phyloP scores from a whole-genome alignment of 495 filamentous ascomycete genomes.

The Schizothecium vesticola region DNA sequence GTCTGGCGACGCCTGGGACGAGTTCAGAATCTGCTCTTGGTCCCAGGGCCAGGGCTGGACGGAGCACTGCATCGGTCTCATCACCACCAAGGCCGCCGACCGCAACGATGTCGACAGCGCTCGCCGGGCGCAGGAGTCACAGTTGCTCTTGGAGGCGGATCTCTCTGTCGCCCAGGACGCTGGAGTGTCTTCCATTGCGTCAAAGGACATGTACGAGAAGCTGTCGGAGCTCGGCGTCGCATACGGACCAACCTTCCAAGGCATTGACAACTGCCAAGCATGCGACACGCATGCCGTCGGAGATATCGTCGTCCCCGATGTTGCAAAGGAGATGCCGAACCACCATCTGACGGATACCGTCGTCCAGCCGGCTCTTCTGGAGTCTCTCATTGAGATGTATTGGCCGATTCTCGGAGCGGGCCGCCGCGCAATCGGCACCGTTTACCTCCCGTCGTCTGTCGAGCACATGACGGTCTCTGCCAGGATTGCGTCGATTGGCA shows the following conservation, averaged over 20 bases:
- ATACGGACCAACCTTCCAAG: slow-evolving; percentile 43
- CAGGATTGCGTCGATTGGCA: slow-evolving; percentile 22
- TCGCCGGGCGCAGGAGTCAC: slow-evolving; percentile 24
- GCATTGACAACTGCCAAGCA: slow-evolving; percentile 38
- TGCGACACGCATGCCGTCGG: slow-evolving; percentile 36
- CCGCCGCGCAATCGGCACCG: slow-evolving; percentile 28
- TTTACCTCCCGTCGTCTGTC: slow-evolving; percentile 41
- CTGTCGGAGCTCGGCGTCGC: slow-evolving; percentile 37
- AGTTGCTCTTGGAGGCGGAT: slow-evolving; percentile 24
- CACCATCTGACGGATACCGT: slow-evolving; percentile 39
- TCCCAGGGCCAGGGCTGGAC: slow-evolving; percentile 40
- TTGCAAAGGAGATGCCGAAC: slow-evolving; percentile 48
- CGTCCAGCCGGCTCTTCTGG: slow-evolving; percentile 50
- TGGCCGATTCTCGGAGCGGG: slow-evolving; percentile 37
- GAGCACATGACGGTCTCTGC: slow-evolving; percentile 33
- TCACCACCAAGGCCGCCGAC: slow-evolving; percentile 30
- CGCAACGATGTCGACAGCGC: slow-evolving; percentile 34
- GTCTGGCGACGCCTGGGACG: slow-evolving; percentile 36
- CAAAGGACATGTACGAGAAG: slow-evolving; percentile 33
- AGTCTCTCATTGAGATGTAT: slow-evolving; percentile 45
- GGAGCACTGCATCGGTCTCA: slow-evolving; percentile 43
- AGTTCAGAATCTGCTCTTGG: slow-evolving; percentile 45
- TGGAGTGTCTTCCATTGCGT: slow-evolving; percentile 20
- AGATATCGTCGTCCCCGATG: slow-evolving; percentile 43
- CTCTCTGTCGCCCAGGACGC: slow-evolving; percentile 21